Evolutionary conservation across 1,284 basidiomycete species (phyloP), one percentile per base, ranked within the genome.

Genomic region (Naganishia cerealis): DNA sequence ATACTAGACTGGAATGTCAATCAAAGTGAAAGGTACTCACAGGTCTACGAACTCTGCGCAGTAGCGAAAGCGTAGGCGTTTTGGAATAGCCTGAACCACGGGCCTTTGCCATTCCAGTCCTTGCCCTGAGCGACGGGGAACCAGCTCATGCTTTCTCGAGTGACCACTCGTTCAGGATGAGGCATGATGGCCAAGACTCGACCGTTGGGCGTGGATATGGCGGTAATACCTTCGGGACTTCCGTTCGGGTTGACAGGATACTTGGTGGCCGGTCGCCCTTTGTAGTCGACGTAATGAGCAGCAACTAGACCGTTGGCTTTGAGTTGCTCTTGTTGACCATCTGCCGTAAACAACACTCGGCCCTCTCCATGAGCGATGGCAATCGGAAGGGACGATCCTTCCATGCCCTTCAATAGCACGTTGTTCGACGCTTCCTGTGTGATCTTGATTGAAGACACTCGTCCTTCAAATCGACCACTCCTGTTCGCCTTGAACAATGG

Each of bases 201-300:
- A 16, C 95, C 95, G 73, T 89, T 85, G 3, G 86, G 84, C 3
- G 92, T 93, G 74, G 92, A 88, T 43, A 99, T 85, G 29, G 93
- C 95, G 12, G 94, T 90, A 67, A 97, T 87, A 21, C 93, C 95
- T 12, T 85, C 87, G 0, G 89, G 87, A 73, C 89, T 90, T 48
- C 96, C 95, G 79, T 99, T 99, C 38, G 96, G 95, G 81, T 99
- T 99, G 75, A 89, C 83, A n/a, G 94, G 94, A 79, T 96, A 96
- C 38, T 82, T 76, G 72, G 88, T 86, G 0, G 94, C 91, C 12
- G 88, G 85, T 43, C 75, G 66, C 8, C 90, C 89, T 0, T 80
- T 74, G 13, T 85, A 84, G 80, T 94, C 90, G 68, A 95, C 85
- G 78, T 90, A 97, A 68, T 89, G 87, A 18, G 91, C 76, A 2